Evolutionary conservation across 1,139 yeast genomes (phyloP).

Genomic region (Lodderomyces elongisporus): DNA sequence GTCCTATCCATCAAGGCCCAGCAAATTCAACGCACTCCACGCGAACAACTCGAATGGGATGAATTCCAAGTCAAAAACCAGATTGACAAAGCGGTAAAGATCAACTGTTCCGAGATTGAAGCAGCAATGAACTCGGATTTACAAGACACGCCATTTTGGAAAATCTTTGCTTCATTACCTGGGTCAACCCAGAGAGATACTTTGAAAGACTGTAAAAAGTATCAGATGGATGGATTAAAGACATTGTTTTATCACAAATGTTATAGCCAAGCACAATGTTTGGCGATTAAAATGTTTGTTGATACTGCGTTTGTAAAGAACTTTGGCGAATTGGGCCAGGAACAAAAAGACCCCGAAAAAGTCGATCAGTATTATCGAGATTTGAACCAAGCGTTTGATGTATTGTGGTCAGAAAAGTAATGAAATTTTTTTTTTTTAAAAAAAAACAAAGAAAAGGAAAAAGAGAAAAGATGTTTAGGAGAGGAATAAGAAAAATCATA

Average conservation of each 20-base stretch:
- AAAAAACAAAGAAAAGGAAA: no score
- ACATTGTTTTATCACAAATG: slow-evolving; percentile 37
- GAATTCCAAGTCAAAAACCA: slow-evolving; percentile 29
- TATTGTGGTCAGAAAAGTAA: slow-evolving; percentile 34
- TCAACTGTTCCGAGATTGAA: slow-evolving; percentile 44
- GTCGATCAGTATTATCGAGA: slow-evolving; percentile 25
- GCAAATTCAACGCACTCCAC: slow-evolving; percentile 13
- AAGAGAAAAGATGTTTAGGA: no score
- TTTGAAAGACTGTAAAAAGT: slow-evolving; percentile 23
- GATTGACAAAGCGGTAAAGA: slow-evolving; percentile 21
- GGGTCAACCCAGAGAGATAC: slow-evolving; percentile 5
- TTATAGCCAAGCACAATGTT: slow-evolving; percentile 34
- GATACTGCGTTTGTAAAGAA: slow-evolving; percentile 35
- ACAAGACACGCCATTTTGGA: no score
- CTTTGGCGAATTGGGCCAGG: slow-evolving; percentile 38
- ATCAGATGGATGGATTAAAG: slow-evolving; percentile 34
- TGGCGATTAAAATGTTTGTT: slow-evolving; percentile 31
- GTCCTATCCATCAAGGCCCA: slow-evolving; percentile 22
- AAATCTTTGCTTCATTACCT: no score
- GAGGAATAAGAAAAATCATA: no score
- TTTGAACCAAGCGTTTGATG: slow-evolving; percentile 28
- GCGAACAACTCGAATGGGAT: slow-evolving; percentile 25
- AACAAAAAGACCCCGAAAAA: slow-evolving; percentile 22
- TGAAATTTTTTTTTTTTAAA: no score
- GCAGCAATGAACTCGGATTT: slow-evolving; percentile 35